phyloP scores from a whole-genome alignment of 2,329 filamentous ascomycete genomes.

The Colletotrichum tanaceti region DNA sequence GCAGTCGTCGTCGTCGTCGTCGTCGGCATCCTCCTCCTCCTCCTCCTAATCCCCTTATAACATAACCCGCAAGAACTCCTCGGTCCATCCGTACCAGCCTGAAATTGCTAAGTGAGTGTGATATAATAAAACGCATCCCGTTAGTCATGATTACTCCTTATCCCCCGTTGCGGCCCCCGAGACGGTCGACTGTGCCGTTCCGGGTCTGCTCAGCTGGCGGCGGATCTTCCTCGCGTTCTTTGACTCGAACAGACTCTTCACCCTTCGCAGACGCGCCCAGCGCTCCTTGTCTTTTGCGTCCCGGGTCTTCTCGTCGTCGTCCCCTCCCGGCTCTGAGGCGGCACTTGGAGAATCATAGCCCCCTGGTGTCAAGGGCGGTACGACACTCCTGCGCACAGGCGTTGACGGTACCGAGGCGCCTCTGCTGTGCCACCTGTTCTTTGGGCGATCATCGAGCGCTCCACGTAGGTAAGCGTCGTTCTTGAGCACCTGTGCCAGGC shows the following conservation, averaged over 20 bases:
- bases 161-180: conserved; percentile 39
- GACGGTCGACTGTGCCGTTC: conserved; percentile 51
- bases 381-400: conserved; percentile 33
- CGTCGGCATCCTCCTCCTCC: background rate
- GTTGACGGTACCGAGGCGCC: conserved; percentile 30
- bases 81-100: background rate
- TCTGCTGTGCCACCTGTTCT: conserved; percentile 40
- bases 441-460: conserved; percentile 40
- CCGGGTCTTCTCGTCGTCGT: conserved; percentile 59
- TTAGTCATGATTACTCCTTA: conserved; percentile 13
- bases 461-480: conserved; percentile 68
- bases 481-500: conserved; percentile 64
- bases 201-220: conserved; percentile 56
- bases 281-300: conserved; percentile 76
- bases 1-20: background rate
- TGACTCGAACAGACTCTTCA: conserved; percentile 77
- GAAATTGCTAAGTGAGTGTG: conserved; percentile 3
- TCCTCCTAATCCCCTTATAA: background rate
- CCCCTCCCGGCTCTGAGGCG: conserved; percentile 45
- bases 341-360: conserved; percentile 40
- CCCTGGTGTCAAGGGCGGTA: conserved; percentile 36
- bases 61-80: conserved; percentile 23
- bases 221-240: conserved; percentile 69
- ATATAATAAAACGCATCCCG: background rate
- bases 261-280: conserved; percentile 76